Evolutionary conservation across 176 grass and related monocot genomes (phyloP).

Genomic region (Lolium rigidum): DNA sequence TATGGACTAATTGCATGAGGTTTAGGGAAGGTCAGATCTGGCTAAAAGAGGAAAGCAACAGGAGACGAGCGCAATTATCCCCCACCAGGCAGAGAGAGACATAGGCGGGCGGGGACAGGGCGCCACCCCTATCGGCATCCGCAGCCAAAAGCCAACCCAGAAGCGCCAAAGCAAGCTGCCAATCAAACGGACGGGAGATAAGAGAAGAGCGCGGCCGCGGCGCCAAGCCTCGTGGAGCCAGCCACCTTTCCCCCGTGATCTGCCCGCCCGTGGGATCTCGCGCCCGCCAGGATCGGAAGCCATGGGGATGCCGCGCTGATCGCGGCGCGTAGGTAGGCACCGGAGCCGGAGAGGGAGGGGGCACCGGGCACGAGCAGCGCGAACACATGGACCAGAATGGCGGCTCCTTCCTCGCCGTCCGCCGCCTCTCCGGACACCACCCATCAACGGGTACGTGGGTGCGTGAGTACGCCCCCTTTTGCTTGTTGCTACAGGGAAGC

Average conservation of each 20-base stretch:
- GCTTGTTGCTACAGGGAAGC: background rate
- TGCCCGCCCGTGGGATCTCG: constrained; percentile 55
- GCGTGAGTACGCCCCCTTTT: constrained; percentile 2
- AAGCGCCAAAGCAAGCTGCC: constrained; percentile 44
- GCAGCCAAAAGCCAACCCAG: constrained; percentile 13
- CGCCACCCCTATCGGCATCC: background rate
- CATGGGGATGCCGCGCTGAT: constrained; percentile 49
- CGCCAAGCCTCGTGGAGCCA: constrained; percentile 34
- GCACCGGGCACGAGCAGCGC: background rate
- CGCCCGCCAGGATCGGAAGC: constrained; percentile 36
- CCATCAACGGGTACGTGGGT: constrained; percentile 57
- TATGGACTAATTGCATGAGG: constrained; percentile 2
- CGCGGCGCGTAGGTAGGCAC: constrained; percentile 35
- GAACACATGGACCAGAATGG: constrained; percentile 58
- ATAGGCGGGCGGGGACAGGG: background rate
- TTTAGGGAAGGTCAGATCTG: background rate
- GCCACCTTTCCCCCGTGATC: constrained; percentile 28
- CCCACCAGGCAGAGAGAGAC: background rate
- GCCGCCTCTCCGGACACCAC: constrained; percentile 61
- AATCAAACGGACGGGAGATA: constrained; percentile 37
- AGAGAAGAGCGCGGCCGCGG: constrained; percentile 23
- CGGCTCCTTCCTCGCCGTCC: constrained; percentile 72
- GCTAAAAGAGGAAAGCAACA: constrained; percentile 7
- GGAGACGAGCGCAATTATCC: background rate
- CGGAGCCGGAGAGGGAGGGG: background rate